Evolutionary conservation across 2,329 filamentous ascomycete genomes (phyloP), one percentile per base, ranked within the genome.

Genomic region (Fusarium sp.): DNA sequence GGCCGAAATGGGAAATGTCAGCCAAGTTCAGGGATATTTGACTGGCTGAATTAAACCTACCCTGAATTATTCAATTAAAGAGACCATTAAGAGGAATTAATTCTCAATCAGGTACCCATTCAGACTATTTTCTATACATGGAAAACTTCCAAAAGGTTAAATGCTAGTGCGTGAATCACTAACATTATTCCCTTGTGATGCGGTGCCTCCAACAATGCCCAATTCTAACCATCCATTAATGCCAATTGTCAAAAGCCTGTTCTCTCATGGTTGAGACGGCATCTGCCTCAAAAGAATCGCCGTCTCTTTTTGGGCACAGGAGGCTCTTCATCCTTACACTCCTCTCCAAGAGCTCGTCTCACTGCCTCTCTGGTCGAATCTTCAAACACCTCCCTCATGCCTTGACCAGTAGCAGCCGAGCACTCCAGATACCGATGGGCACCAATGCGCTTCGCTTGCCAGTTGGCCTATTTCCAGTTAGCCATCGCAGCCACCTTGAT

Each of bases 321-420:
- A 9, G 31, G 29, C 17, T 69, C 61, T 0, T 66, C 68, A 5
- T 73, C 69, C 5, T 53, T 46, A 42, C 12, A 36, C 17, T 42
- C 38, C 14, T 24, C 58, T 6, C 63, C 71, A 4, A 78, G 33
- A 44, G 69, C 69, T 27, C 74, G 69, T 36, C 70, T 63, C 11
- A 73, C 73, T 1, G 79, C 79, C 62, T 79, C 78, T 35, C 60
- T 64, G 3, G 53, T 78, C 29, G 75, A 71, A 1, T 77, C 74
- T 12, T 81, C 78, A 4, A 84, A 69, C 3, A 83, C 46, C 5
- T 66, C 68, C 14, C 79, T 75, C 62, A 83, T 71, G 6, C 81
- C 81, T 24, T 84, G 78, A 2, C 82, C 81, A 8, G 79, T 83
- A 12, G 75, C 69, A 55, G 82, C 81, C 6, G 82, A 84, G 62